phyloP scores from a whole-genome alignment of 345 rosid species.

The Dimocarpus longan region DNA sequence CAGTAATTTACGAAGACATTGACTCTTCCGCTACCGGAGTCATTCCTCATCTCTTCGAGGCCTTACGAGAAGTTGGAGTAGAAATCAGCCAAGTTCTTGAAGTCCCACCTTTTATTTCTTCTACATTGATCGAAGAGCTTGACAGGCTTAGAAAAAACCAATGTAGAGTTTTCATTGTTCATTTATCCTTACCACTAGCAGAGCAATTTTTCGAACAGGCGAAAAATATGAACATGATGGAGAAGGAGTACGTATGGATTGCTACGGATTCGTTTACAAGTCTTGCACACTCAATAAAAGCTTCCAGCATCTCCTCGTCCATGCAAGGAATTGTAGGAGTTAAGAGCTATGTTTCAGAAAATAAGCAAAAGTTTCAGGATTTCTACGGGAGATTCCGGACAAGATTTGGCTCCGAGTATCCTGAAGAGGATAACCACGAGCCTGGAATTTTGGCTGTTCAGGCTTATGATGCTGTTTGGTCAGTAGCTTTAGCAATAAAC shows the following conservation, averaged over 20 bases:
- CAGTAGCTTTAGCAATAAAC: conserved; percentile 20
- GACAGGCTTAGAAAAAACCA: conserved; percentile 11
- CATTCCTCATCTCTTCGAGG: conserved; percentile 15
- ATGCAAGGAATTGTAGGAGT: conserved; percentile 39
- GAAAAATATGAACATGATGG: conserved; percentile 32
- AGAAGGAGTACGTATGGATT: conserved; percentile 40
- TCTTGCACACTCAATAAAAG: conserved; percentile 17
- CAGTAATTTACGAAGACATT: conserved; percentile 20
- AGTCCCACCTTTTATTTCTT: conserved; percentile 17
- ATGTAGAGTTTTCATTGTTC: conserved; percentile 42
- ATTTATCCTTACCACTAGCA: conserved; percentile 19
- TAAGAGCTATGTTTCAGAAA: conserved; percentile 14
- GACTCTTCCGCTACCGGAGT: conserved; percentile 19
- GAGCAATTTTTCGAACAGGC: conserved; percentile 22
- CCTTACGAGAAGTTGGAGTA: conserved; percentile 16
- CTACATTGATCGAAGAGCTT: conserved; percentile 11
- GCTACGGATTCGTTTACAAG: conserved; percentile 29
- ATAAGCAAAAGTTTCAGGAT: neutral
- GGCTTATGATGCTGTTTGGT: conserved; percentile 31
- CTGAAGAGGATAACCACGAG: conserved; percentile 23
- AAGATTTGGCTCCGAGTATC: conserved; percentile 16
- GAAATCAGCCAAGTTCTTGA: conserved; percentile 11
- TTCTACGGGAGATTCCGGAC: conserved; percentile 21
- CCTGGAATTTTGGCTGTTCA: conserved; percentile 29
- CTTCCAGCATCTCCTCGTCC: conserved; percentile 18